Base-by-base conservation (phyloP, 192 early-diverging fungal genomes). In the Podochytrium sp. region DNA sequence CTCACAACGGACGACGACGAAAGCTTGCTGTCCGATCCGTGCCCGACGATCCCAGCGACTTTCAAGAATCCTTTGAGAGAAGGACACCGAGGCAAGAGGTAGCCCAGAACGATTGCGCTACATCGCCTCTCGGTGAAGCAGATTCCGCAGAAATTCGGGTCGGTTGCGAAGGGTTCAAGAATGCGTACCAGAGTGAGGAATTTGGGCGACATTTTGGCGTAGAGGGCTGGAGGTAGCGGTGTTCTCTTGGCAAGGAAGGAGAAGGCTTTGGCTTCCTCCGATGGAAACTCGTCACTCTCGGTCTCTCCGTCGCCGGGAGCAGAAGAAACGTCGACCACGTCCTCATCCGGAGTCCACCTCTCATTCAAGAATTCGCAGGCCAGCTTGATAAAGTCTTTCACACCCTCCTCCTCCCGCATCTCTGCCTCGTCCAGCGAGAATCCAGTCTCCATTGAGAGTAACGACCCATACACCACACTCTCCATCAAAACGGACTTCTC, bases 101-200 rank as follows among this genome's bases (percentile, higher is more conserved):
- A 77, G 20, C 74, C 63, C 5, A 95, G 72, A n/a, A 89, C 59
- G 39, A 87, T 78, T 0, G 94, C 96, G 0, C 92, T 92, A 10
- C 92, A 78, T 30, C 95, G 79, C 23, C 90, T 82, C 59, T 88
- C 78, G 7, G 92, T 90, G 77, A 98, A 98, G 14, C 96, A 86
- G 41, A 98, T 97, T 4, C 92, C 94, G 71, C 95, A 92, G 69
- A 96, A 84, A 20, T 58, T 35, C 6, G 64, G 59, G 73, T 87
- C 63, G 29, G 41, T 18, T 29, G 23, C n/a, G 7, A 47, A 90
- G 38, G 81, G 76, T 2, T 79, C 35, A n/a, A 98, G 82, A 1
- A 91, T 82, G n/a, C 83, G 74, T 12, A 95, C 73, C 5, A 98
- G 80, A 30, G 79, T 80, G 47, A 86, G 71, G 4, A 95, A 88